Conservation (phyloP, 2,329 filamentous ascomycete species). For the Myrmaecium sp. region DNA sequence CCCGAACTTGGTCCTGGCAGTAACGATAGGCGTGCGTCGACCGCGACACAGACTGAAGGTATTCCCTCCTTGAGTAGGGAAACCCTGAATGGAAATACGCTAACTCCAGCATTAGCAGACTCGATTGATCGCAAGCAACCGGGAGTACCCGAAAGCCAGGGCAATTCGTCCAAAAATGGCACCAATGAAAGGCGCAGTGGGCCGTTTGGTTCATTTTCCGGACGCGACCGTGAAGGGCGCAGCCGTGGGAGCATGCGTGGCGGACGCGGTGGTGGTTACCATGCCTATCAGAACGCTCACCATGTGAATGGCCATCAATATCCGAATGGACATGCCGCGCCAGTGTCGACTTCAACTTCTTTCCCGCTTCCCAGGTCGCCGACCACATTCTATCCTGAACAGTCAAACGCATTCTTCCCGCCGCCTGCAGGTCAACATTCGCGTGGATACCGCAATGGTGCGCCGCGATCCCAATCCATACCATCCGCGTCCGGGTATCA, state of each 20-base stretch:
- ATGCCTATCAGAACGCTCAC: constrained; percentile 13
- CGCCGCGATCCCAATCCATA: constrained; percentile 44
- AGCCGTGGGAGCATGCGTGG: constrained; percentile 30
- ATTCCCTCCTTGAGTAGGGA: too few species aligned
- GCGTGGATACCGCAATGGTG: constrained; percentile 31
- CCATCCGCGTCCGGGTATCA: constrained; percentile 27
- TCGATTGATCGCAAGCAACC: too few species aligned
- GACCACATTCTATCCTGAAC: constrained; percentile 18
- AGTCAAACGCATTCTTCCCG: constrained; percentile 16
- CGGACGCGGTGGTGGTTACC: constrained; percentile 22
- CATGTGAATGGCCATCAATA: constrained; percentile 18
- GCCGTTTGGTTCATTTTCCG: constrained; percentile 18
- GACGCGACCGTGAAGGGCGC: constrained; percentile 26
- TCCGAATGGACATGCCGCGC: constrained; percentile 21
- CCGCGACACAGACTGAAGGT: constrained; percentile 18
- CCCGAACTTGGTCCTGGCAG: constrained; percentile 14
- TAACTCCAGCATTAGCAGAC: too few species aligned
- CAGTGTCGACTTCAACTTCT: constrained; percentile 14
- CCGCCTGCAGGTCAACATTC: constrained; percentile 12
- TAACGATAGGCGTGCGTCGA: constrained; percentile 15
- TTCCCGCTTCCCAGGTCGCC: constrained; percentile 21
- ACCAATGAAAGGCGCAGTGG: constrained; percentile 17
- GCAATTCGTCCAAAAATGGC: constrained; percentile 9
- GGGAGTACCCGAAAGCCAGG: too few species aligned
- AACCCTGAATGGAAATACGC: too few species aligned